Conservation (phyloP, 2,329 filamentous ascomycete species). For the Colletotrichum simmondsii region DNA sequence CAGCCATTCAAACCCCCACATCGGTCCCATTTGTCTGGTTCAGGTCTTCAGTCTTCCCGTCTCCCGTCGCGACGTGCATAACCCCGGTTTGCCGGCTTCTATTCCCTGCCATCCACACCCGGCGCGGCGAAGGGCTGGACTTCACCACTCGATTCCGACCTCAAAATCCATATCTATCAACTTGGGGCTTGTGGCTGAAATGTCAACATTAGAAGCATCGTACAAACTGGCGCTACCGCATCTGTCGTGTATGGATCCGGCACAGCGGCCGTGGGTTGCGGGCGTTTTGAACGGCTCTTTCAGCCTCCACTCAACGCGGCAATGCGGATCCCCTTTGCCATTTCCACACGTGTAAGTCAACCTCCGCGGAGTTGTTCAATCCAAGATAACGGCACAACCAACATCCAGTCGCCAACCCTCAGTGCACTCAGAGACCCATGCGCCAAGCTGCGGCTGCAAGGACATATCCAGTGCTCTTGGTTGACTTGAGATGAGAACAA, state of each 20-base stretch:
- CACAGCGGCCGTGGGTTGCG: slow-evolving; percentile 15
- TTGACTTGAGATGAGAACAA: neutral
- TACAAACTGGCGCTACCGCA: neutral
- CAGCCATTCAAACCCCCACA: slow-evolving; percentile 17
- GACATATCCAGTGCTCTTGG: slow-evolving; percentile 2
- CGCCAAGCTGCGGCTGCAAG: neutral
- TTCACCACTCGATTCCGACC: neutral
- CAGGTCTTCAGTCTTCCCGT: slow-evolving; percentile 2
- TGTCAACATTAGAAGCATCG: neutral
- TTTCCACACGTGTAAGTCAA: slow-evolving; percentile 23
- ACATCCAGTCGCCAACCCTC: slow-evolving; percentile 10
- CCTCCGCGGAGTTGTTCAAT: slow-evolving; percentile 33
- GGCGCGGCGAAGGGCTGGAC: slow-evolving; percentile 18
- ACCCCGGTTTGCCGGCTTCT: slow-evolving; percentile 15
- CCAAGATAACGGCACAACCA: slow-evolving; percentile 29
- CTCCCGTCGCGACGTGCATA: slow-evolving; percentile 28
- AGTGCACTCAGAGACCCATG: slow-evolving; percentile 8
- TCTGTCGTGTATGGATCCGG: slow-evolving; percentile 8
- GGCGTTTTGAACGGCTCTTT: slow-evolving; percentile 24
- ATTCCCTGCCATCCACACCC: slow-evolving; percentile 14
- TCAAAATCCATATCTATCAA: neutral
- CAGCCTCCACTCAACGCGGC: slow-evolving; percentile 31
- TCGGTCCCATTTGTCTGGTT: slow-evolving; percentile 23
- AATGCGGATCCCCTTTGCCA: slow-evolving; percentile 23
- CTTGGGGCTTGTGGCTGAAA: neutral